Base-by-base conservation (phyloP, 805 yeast species). In the Candida arabinofermentans region DNA sequence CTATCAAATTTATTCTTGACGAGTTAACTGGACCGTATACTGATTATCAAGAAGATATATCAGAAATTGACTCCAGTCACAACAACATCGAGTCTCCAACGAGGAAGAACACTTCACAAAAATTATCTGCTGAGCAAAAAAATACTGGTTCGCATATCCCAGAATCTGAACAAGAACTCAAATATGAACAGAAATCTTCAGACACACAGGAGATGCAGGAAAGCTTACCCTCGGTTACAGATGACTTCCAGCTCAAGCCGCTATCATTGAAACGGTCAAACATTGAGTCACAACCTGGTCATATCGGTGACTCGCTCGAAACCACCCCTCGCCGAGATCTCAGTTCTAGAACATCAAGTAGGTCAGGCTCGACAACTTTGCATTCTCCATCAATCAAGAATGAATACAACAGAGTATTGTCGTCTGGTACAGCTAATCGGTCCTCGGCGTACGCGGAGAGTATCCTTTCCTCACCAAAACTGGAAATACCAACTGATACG, bases 1-100 rank as follows among this genome's bases (percentile, higher is more conserved):
- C 65, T 24, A 39, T 61, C 19, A 48, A 48, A 27, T 55, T 51
- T 31, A 39, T 59, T 3, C 14, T 47, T 27, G 48, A 49, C 16
- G 44, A 37, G 14, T 18, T 40, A 12, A 32, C 21, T 9, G 41
- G 36, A 2, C 21, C 27, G 4, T 39, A 35, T 18, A 46, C 32
- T 16, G 22, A 23, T 2, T 21, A 33, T 33, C 34, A 13, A 7
- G 37, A 19, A 22, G 38, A 24, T 12, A n/a, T n/a, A n/a, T n/a
- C n/a, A n/a, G n/a, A n/a, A n/a, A n/a, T n/a, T n/a, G n/a, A n/a
- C n/a, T n/a, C n/a, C n/a, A n/a, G n/a, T n/a, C n/a, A n/a, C n/a
- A n/a, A n/a, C n/a, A n/a, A n/a, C n/a, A n/a, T n/a, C n/a, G n/a
- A n/a, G n/a, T n/a, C n/a, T n/a, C n/a, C n/a, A n/a, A n/a, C n/a